Evolutionary conservation across 495 filamentous ascomycete genomes (phyloP), one percentile per base, ranked within the genome.

Genomic region (Aspergillus ostianus): DNA sequence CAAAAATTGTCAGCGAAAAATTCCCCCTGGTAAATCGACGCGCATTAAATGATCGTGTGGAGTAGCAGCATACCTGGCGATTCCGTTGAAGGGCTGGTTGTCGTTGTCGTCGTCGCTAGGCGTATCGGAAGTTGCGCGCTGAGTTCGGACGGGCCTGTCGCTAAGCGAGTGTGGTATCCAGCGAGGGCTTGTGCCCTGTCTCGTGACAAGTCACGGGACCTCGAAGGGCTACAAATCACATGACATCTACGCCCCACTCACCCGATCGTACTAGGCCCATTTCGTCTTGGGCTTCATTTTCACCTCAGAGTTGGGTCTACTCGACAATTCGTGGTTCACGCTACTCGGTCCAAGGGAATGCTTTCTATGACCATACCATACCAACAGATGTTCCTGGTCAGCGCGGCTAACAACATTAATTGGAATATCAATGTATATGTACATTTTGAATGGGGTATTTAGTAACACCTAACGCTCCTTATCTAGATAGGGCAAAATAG

Each of bases 61-160:
- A 46, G 20, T 56, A 45, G 19, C 8, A 63, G 71, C 74, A 62
- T 72, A 78, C 77, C 75, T 77, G 75, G 75, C 75, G 72, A 78
- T 78, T 80, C 76, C 72, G 70, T 72, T 73, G 70, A 77, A 79
- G 77, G 77, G 76, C 69, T 76, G 73, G 77, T 77, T 77, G 75
- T 80, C 74, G 75, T 69, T 72, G 68, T 78, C 76, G 74, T 80
- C 76, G 77, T 76, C 75, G 73, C 72, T 76, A 64, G 70, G 71
- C 73, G 75, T 74, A 76, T 76, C 71, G 66, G 64, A 74, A 71
- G 68, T 77, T 75, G 59, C 62, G 57, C 69, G 68, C 70, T 70
- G 66, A 66, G 70, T 63, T 73, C 61, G 71, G 69, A 66, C 62
- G 64, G 23, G 62, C 55, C 27, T 67, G 67, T 67, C 64, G 68